A percentile compares a stretch with the other conserved stretches of the same genome.
phyloP scores from a whole-genome alignment of 2,329 filamentous ascomycete genomes.

The Colletotrichum shisoi region DNA sequence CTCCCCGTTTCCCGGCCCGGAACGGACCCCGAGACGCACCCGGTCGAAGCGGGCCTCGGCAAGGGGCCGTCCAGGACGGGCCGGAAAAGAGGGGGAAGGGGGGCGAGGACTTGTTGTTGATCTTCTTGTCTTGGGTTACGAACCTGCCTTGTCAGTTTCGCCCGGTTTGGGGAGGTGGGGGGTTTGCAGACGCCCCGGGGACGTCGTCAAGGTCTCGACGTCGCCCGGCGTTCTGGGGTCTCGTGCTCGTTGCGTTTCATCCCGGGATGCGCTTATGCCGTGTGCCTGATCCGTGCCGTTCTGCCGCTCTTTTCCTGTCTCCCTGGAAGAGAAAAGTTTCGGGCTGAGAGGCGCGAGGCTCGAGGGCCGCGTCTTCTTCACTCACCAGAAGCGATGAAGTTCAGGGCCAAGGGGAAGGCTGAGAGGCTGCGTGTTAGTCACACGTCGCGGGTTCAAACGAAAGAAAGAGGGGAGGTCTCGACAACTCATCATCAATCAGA shows the following conservation, averaged over 20 bases:
- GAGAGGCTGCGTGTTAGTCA: conserved; percentile 45
- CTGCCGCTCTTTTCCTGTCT: conserved; percentile 33
- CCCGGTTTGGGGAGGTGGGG: conserved; percentile 15
- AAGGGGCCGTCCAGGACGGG: background rate
- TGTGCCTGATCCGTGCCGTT: conserved; percentile 23
- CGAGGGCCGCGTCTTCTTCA: conserved; percentile 54
- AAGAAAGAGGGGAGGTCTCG: background rate
- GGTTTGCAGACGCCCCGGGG: conserved; percentile 13
- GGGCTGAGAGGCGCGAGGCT: conserved; percentile 29
- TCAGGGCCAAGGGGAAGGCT: conserved; percentile 83
- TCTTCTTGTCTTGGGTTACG: conserved; percentile 47
- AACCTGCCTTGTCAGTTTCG: conserved; percentile 48
- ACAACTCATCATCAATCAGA: too few species aligned
- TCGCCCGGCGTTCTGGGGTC: conserved; percentile 11
- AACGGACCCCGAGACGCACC: background rate
- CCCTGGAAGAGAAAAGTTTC: conserved; percentile 9
- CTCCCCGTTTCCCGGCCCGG: background rate
- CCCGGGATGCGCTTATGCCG: conserved; percentile 44
- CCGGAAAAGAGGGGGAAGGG: background rate
- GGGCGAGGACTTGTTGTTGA: conserved; percentile 46
- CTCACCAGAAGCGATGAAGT: conserved; percentile 94
- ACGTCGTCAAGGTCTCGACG: background rate
- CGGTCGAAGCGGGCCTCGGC: background rate
- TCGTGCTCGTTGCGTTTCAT: conserved; percentile 40
- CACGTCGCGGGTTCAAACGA: background rate